These are phyloP conservation scores for Yamadazyma philogaea DNA, from an alignment of 805 yeast genomes.

Conservation along the genomic window DNA sequence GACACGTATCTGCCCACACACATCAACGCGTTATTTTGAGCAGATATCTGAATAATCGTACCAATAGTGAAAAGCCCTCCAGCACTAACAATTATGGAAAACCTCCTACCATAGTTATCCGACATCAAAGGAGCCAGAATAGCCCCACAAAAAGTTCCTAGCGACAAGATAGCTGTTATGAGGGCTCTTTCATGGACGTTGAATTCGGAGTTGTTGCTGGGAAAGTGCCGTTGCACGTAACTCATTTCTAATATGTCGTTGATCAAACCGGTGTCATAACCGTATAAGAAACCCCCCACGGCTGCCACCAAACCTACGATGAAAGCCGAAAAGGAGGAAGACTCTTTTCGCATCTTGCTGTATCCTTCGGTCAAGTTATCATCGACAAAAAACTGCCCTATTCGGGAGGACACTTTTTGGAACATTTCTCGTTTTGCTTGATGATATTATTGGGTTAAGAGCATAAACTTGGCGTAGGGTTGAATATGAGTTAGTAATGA, in stretches of 20 bases:
- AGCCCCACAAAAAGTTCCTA: conserved; percentile 79
- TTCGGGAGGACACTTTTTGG: background rate
- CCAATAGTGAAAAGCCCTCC: conserved; percentile 69
- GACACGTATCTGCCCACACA: conserved; percentile 73
- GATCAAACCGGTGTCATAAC: conserved; percentile 85
- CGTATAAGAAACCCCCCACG: conserved; percentile 86
- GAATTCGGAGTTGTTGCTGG: conserved; percentile 47
- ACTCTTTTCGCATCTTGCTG: conserved; percentile 38
- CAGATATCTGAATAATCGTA: conserved; percentile 62
- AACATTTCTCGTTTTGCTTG: background rate
- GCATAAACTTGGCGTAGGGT: background rate
- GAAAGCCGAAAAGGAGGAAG: conserved; percentile 62
- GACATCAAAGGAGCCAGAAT: conserved; percentile 58
- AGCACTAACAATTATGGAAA: conserved; percentile 59
- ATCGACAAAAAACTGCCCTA: conserved; percentile 30
- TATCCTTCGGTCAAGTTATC: conserved; percentile 33
- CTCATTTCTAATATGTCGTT: conserved; percentile 77
- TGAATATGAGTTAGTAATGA: background rate
- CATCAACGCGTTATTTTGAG: conserved; percentile 48
- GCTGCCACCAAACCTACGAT: conserved; percentile 80
- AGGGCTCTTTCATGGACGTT: conserved; percentile 64
- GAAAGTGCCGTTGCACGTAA: conserved; percentile 56
- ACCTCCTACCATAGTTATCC: conserved; percentile 70
- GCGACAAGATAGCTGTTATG: conserved; percentile 72
- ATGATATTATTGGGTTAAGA: background rate